Evolutionary conservation across 768 basidiomycete genomes (phyloP).

Genomic region (Harrya chromipes): DNA sequence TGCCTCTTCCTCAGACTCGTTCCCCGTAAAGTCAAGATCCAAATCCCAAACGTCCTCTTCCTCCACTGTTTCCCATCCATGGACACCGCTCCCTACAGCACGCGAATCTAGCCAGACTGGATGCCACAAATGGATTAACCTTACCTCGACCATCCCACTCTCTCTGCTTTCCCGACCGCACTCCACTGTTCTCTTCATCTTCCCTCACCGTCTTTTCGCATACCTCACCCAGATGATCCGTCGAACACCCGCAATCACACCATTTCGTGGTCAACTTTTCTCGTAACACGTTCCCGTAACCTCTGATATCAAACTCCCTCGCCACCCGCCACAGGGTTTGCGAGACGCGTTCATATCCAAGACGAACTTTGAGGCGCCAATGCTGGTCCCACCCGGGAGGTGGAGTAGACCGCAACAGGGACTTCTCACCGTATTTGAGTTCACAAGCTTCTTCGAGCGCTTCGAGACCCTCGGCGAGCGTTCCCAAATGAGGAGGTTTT

Average conservation of each 20-base stretch:
- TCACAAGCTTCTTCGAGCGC: conserved; percentile 66
- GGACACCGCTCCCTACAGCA: conserved; percentile 50
- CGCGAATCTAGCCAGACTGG: not conserved
- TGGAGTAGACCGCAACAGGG: conserved; percentile 27
- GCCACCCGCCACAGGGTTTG: conserved; percentile 71
- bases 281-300: conserved; percentile 64
- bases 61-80: conserved; percentile 71
- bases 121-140: not conserved
- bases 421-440: conserved; percentile 47
- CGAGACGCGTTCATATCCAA: conserved; percentile 62
- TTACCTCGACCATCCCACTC: conserved; percentile 75
- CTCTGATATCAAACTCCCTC: conserved; percentile 67
- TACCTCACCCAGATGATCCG: conserved; percentile 74
- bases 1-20: conserved; percentile 49
- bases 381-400: conserved; percentile 49
- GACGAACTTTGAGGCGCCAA: conserved; percentile 57
- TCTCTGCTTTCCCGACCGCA: conserved; percentile 60
- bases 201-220: conserved; percentile 70
- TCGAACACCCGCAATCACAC: conserved; percentile 81
- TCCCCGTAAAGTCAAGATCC: conserved; percentile 60
- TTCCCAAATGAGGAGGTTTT: conserved; percentile 64
- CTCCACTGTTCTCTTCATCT: conserved; percentile 61
- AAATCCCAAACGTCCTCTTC: conserved; percentile 78
- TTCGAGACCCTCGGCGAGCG: conserved; percentile 54
- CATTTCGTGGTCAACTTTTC: conserved; percentile 74